phyloP scores from a whole-genome alignment of 805 yeast species.

The Cyberlindnera meyerae region DNA sequence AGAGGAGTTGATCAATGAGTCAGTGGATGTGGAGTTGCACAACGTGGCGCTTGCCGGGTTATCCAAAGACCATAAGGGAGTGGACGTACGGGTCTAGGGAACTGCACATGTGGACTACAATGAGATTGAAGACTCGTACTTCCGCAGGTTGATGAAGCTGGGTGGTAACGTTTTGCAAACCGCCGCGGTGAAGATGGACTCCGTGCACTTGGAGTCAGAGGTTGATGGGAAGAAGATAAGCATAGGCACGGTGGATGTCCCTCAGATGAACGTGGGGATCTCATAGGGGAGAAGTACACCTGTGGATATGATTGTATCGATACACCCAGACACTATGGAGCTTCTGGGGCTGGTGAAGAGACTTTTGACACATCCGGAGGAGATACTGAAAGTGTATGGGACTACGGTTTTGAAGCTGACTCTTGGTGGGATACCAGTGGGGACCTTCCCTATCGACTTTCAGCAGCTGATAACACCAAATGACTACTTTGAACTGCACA shows the following conservation, averaged over 20 bases:
- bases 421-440: constrained; percentile 31
- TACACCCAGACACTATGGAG: constrained; percentile 31
- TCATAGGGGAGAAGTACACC: constrained; percentile 24
- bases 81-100: constrained; percentile 31
- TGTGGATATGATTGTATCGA: constrained; percentile 26
- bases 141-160: constrained; percentile 24
- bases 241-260: constrained; percentile 31
- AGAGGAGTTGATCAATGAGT: constrained; percentile 29
- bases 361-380: constrained; percentile 28
- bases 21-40: constrained; percentile 29
- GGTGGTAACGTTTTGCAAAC: constrained; percentile 30
- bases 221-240: constrained; percentile 16
- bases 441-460: constrained; percentile 28
- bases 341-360: constrained; percentile 30
- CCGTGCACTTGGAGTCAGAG: constrained; percentile 28
- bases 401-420: constrained; percentile 29
- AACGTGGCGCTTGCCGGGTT: constrained; percentile 29
- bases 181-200: constrained; percentile 28
- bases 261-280: constrained; percentile 32
- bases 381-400: constrained; percentile 31
- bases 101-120: constrained; percentile 28
- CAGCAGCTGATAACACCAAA: constrained; percentile 27
- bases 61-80: constrained; percentile 28
- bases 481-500: constrained; percentile 17
- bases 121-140: constrained; percentile 26